phyloP scores from a whole-genome alignment of 2,329 filamentous ascomycete species.

The Ascochyta lentis region DNA sequence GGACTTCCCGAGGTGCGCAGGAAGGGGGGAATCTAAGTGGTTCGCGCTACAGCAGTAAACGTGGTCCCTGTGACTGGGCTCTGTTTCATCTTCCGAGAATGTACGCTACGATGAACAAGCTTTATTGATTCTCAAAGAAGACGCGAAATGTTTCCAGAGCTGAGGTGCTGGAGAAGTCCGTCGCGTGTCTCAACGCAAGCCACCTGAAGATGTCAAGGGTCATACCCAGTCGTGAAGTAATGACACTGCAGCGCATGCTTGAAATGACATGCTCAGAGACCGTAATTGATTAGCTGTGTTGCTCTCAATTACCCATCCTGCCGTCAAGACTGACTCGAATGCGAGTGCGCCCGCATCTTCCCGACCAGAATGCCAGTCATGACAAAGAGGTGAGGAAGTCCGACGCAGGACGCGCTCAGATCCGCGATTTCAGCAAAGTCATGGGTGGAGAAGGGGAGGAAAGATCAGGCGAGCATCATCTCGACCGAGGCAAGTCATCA shows the following conservation, averaged over 20 bases:
- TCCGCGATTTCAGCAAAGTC: constrained; percentile 17
- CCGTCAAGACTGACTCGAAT: constrained; percentile 9
- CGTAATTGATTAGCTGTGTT: background rate
- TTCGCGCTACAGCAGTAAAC: constrained; percentile 16
- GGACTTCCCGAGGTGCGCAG: constrained; percentile 10
- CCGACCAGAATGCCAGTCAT: constrained; percentile 10
- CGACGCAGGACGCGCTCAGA: constrained; percentile 14
- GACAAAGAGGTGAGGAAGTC: constrained; percentile 15
- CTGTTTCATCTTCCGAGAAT: constrained; percentile 28
- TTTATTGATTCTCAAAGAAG: constrained; percentile 36
- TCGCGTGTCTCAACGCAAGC: constrained; percentile 13
- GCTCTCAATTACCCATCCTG: background rate
- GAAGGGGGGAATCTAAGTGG: constrained; percentile 16
- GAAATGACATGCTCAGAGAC: background rate
- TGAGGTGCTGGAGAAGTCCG: constrained; percentile 23
- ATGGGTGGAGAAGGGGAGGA: constrained; percentile 13
- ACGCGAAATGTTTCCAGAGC: constrained; percentile 20
- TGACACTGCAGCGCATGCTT: constrained; percentile 5
- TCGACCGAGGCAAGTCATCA: constrained; percentile 24
- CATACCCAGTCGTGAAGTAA: constrained; percentile 8
- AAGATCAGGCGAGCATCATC: constrained; percentile 24
- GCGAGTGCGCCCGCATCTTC: constrained; percentile 7
- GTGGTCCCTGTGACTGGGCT: constrained; percentile 18
- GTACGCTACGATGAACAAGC: constrained; percentile 35
- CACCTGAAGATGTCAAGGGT: constrained; percentile 15